Base-by-base conservation (phyloP, 306 rosid species). In the Citrullus colocynthis region DNA sequence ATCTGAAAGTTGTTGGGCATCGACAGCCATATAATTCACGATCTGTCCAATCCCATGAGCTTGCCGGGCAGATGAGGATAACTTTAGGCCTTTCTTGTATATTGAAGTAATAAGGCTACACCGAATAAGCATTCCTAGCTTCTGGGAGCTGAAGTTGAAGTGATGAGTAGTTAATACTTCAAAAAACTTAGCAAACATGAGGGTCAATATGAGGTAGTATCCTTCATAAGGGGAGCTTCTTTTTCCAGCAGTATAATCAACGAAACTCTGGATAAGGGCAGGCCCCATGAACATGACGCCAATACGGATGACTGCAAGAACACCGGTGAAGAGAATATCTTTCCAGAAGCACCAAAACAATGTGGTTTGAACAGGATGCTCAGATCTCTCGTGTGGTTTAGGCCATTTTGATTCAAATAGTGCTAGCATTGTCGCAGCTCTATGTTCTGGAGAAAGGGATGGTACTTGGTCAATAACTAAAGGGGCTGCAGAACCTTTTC, bases 21-120 rank as follows among this genome's bases (percentile, higher is more conserved):
- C 98, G 9, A 95, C 97, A 7, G 97, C 97, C 98, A 95, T 95
- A 86, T 95, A 92, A 82, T 95, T 95, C 78, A 95, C 98, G 42
- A 92, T 95, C 63, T 91, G 90, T 64, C 98, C 98, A 28, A 95
- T 86, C 37, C 98, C 98, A 66, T 95, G 98, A 41, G 85, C 89
- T 74, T 95, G 98, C 59, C 97, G 59, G 15, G 95, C 92, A 2
- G 98, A 90, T 77, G 96, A 80, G 1, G 98, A 64, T 74, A 95
- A 74, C 85, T 90, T 87, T 65, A 95, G 70, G 9, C 98, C 98
- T 82, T 95, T 95, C 85, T 84, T 90, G 85, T 95, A 95, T 85
- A 95, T 36, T 4, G 95, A 87, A 74, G 98, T 90, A 55, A 95
- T 86, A 44, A 95, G 93, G 15, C 96, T 87, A 66, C 88, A 86